phyloP scores from a whole-genome alignment of 1,284 basidiomycete genomes.

The Blastosporella zonata region DNA sequence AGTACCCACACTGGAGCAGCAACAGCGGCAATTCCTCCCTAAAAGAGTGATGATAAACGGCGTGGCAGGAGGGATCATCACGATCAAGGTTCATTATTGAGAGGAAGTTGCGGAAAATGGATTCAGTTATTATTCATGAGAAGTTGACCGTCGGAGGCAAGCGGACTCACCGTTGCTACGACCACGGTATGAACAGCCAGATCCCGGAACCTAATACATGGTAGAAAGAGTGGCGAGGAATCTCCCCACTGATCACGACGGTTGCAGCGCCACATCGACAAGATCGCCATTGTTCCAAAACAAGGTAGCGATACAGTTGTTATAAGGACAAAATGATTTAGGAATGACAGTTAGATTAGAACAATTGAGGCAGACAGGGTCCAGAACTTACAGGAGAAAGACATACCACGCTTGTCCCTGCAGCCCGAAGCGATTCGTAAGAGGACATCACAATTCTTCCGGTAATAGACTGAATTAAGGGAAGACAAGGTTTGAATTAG shows the following conservation, averaged over 20 bases:
- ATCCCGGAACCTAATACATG: slow-evolving; percentile 64
- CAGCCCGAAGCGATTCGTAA: slow-evolving; percentile 57
- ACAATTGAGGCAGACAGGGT: not conserved
- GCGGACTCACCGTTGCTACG: slow-evolving; percentile 49
- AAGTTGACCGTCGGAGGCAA: not conserved
- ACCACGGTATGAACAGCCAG: slow-evolving; percentile 60
- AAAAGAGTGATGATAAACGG: not conserved
- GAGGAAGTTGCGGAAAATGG: not conserved
- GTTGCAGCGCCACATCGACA: not conserved
- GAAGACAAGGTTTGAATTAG: not conserved
- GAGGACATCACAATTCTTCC: slow-evolving; percentile 65
- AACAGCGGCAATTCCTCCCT: slow-evolving; percentile 59
- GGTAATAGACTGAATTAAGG: slow-evolving; percentile 49
- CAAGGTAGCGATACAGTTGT: too few species aligned
- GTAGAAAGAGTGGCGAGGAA: slow-evolving; percentile 59
- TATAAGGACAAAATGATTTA: not conserved
- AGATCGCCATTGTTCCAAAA: not conserved
- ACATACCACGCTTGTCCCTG: slow-evolving; percentile 59
- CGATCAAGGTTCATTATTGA: not conserved
- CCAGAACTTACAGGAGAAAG: slow-evolving; percentile 52
- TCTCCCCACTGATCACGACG: slow-evolving; percentile 52
- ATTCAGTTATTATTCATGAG: slow-evolving; percentile 1
- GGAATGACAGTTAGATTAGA: not conserved
- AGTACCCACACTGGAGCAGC: slow-evolving; percentile 34
- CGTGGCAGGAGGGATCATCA: not conserved